These are phyloP conservation scores for Grigorovia yakushimaensis DNA, from an alignment of 805 yeast genomes.

Conservation along the genomic window DNA sequence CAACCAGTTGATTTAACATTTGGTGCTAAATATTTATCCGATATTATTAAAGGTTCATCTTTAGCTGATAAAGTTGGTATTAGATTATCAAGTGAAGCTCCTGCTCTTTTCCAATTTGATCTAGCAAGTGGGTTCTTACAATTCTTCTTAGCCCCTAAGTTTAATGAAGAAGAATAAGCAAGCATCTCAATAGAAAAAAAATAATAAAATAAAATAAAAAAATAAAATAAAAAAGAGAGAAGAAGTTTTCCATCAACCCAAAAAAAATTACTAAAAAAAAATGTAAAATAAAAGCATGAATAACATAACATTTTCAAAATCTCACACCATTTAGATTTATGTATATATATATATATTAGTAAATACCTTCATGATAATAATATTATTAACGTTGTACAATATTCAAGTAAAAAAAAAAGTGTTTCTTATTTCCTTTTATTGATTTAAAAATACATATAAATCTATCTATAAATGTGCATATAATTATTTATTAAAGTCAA, in stretches of 20 bases:
- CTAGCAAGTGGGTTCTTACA: constrained; percentile 80
- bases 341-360: no score
- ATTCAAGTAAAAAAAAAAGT: no score
- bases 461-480: background rate
- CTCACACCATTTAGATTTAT: no score
- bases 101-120: constrained; percentile 88
- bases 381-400: no score
- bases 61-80: constrained; percentile 70
- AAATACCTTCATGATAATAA: no score
- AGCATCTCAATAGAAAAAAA: background rate
- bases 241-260: no score
- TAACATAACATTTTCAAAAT: no score
- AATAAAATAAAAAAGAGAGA: background rate
- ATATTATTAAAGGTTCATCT: constrained; percentile 84
- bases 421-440: no score
- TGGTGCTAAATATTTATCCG: constrained; percentile 83
- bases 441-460: no score
- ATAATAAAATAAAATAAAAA: background rate
- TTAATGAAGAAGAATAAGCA: constrained; percentile 73
- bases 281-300: no score
- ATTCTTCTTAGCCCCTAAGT: constrained; percentile 95
- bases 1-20: constrained; percentile 84
- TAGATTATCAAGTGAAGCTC: constrained; percentile 82
- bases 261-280: no score
- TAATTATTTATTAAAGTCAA: no score